Evolutionary conservation across 1,284 basidiomycete species (phyloP).

Genomic region (Apiotrichum montevideense): DNA sequence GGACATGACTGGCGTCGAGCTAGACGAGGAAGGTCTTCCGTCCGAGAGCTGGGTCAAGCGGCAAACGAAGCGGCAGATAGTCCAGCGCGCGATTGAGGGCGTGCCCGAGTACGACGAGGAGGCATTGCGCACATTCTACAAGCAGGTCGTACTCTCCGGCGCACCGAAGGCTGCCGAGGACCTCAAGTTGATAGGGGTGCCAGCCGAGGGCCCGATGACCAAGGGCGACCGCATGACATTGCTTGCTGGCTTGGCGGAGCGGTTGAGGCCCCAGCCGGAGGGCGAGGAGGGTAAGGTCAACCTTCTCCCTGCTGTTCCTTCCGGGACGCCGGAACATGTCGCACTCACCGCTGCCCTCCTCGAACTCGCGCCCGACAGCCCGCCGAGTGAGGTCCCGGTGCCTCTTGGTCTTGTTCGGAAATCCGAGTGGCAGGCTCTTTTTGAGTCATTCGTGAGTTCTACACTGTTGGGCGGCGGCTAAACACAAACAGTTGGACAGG

Average conservation of each 20-base stretch:
- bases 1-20: background rate
- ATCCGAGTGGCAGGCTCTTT: constrained; percentile 34
- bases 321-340: constrained; percentile 15
- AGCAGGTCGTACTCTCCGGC: constrained; percentile 26
- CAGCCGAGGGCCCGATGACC: background rate
- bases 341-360: constrained; percentile 12
- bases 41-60: constrained; percentile 17
- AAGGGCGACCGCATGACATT: constrained; percentile 3
- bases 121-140: constrained; percentile 30
- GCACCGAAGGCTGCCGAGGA: constrained; percentile 6
- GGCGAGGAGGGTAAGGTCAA: constrained; percentile 2
- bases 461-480: background rate
- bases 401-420: constrained; percentile 32
- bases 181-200: constrained; percentile 8
- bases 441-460: constrained; percentile 33
- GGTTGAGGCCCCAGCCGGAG: background rate
- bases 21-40: constrained; percentile 12
- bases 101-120: constrained; percentile 26
- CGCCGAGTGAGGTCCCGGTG: constrained; percentile 10
- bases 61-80: constrained; percentile 18
- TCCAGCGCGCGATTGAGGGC: constrained; percentile 14
- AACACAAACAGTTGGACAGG: background rate
- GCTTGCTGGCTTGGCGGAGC: constrained; percentile 3
- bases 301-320: background rate
- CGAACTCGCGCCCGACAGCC: constrained; percentile 1